phyloP scores from a whole-genome alignment of 768 basidiomycete genomes.

The Lyophyllum semitale region DNA sequence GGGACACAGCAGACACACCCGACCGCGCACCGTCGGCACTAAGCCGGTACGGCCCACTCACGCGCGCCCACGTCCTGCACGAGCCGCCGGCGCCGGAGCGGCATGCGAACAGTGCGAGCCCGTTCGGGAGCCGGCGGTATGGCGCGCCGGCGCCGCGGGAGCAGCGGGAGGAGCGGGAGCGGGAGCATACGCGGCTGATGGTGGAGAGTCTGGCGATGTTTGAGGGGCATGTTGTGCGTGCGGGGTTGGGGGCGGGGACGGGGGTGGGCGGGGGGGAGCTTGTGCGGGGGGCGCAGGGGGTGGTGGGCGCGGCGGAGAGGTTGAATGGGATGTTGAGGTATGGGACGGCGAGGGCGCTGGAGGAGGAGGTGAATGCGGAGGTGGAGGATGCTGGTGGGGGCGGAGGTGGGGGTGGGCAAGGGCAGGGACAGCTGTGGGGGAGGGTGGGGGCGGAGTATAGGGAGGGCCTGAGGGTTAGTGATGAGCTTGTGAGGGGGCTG shows the following conservation, averaged over 20 bases:
- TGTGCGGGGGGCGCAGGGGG: slow-evolving; percentile 58
- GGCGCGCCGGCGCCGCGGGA: slow-evolving; percentile 16
- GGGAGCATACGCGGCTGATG: slow-evolving; percentile 72
- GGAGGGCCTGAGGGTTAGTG: slow-evolving; percentile 70
- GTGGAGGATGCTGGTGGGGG: slow-evolving; percentile 48
- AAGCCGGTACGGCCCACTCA: slow-evolving; percentile 17
- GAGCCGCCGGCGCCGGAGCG: slow-evolving; percentile 5
- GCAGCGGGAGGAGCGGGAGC: slow-evolving; percentile 25
- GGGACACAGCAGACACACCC: neutral
- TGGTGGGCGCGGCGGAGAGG: slow-evolving; percentile 67
- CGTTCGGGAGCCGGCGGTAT: slow-evolving; percentile 25
- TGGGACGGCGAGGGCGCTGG: slow-evolving; percentile 60
- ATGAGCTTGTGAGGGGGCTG: slow-evolving; percentile 76
- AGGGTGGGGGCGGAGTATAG: slow-evolving; percentile 71
- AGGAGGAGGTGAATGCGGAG: slow-evolving; percentile 76
- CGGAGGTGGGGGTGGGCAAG: slow-evolving; percentile 16
- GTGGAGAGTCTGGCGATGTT: slow-evolving; percentile 70
- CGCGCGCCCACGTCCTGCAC: slow-evolving; percentile 7
- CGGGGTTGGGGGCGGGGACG: slow-evolving; percentile 24
- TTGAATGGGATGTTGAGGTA: slow-evolving; percentile 62
- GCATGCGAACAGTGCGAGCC: slow-evolving; percentile 23
- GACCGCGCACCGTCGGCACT: slow-evolving; percentile 23
- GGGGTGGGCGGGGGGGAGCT: slow-evolving; percentile 49
- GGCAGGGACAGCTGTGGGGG: slow-evolving; percentile 61
- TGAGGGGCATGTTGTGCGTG: slow-evolving; percentile 61